Conservation (phyloP, 768 basidiomycete species). For the Termitomyces sp. region DNA sequence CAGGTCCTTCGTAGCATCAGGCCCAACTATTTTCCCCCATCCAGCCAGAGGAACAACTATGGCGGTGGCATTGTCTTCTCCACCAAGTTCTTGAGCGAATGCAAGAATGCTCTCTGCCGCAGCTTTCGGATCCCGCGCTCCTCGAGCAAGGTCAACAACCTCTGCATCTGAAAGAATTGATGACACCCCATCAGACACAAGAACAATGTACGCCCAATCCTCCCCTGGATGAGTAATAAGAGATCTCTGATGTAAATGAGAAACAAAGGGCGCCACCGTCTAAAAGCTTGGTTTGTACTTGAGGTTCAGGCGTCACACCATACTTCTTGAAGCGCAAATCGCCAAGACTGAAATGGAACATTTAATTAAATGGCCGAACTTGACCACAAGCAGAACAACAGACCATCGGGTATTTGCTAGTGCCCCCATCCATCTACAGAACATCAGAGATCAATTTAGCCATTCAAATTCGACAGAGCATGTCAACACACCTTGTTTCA, state of each 20-base stretch:
- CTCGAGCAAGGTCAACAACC: conserved; percentile 83
- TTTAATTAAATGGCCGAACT: neutral
- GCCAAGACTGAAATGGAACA: conserved; percentile 54
- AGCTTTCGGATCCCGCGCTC: conserved; percentile 59
- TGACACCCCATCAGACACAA: conserved; percentile 93
- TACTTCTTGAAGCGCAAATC: conserved; percentile 86
- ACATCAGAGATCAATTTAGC: neutral
- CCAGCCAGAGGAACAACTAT: conserved; percentile 90
- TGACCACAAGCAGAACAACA: conserved; percentile 15
- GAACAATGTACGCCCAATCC: conserved; percentile 82
- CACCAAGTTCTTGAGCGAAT: conserved; percentile 84
- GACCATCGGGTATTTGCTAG: conserved; percentile 89
- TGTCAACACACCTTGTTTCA: conserved; percentile 60
- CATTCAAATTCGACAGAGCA: neutral
- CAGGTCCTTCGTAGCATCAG: conserved; percentile 77
- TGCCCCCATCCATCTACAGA: conserved; percentile 88
- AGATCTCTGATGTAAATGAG: neutral
- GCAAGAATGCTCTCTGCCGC: conserved; percentile 82
- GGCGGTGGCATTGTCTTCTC: conserved; percentile 88
- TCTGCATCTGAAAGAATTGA: conserved; percentile 91
- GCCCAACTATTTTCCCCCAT: conserved; percentile 80
- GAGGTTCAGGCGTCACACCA: conserved; percentile 91
- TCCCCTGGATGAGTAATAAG: conserved; percentile 39
- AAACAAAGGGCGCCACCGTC: conserved; percentile 45
- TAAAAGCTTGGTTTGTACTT: conserved; percentile 70